Base-by-base conservation (phyloP, 495 filamentous ascomycete species). In the Xylaria longipes region DNA sequence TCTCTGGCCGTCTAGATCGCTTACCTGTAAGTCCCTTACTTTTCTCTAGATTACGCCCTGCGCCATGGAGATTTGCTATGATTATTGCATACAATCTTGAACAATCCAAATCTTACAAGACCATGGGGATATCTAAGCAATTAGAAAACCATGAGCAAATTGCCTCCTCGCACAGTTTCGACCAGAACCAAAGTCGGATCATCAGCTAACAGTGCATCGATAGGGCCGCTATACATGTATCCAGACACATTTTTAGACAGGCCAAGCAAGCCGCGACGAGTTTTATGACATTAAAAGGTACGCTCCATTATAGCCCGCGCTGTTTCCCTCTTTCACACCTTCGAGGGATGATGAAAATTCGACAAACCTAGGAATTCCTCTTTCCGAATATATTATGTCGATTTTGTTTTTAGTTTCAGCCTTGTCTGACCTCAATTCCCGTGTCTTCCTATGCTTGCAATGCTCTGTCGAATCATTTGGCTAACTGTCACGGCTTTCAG, bases 381-480 rank as follows among this genome's bases (percentile, higher is more conserved):
- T 91, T 92, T 87, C 94, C 88, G 90, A 97, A 97, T 84, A 89
- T 81, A 90, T 79, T 77, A 91, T 97, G 93, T 95, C 86, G 94
- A 97, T 87, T 87, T 87, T 89, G 90, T 93, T 89, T 87, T 89
- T 87, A 92, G 94, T 97, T 97, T 97, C 94, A 97, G 94, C 94
- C 94, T 97, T 97, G 94, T 97, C 94, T 97, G 94, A 97, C 86
- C 70, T 71, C 62, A 78, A 52, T 72, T 64, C 43, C 67, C 68
- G 58, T 69, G 48, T 75, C 76, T 71, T 73, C 76, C 78, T 52
- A 72, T 75, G 65, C 72, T 80, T 77, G 73, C 72, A 57, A 73
- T 48, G 1, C 35, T 25, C 6, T 29, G 50, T 60, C 25, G 62
- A 29, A 50, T 22, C 50, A 22, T 20, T 61, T 22, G 14, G 82